These are phyloP conservation scores for Geranomyces variabilis DNA, from an alignment of 192 early-diverging fungal genomes.

Conservation along the genomic window DNA sequence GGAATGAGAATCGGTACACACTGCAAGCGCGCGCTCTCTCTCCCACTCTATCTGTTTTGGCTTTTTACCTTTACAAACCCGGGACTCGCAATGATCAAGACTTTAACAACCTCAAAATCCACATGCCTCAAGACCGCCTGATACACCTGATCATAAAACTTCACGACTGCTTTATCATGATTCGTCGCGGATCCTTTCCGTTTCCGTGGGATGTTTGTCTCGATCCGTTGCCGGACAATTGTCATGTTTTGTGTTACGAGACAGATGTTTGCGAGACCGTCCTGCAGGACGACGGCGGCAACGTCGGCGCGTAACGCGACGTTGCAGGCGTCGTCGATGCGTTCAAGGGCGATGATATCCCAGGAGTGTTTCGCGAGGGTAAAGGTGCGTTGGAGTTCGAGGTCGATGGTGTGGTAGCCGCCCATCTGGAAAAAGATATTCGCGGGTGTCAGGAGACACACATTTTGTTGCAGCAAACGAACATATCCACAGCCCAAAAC, in stretches of 20 bases:
- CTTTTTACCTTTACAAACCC: constrained; percentile 83
- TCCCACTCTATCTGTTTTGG: background rate
- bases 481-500: no score
- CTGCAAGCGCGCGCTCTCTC: background rate
- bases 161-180: constrained; percentile 77
- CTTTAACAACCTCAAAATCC: constrained; percentile 92
- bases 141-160: constrained; percentile 92
- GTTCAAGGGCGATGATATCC: constrained; percentile 91
- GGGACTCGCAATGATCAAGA: constrained; percentile 93
- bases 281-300: constrained; percentile 81
- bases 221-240: constrained; percentile 90
- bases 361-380: constrained; percentile 87
- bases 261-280: constrained; percentile 89
- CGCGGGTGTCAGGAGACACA: no score
- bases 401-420: constrained; percentile 91
- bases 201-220: constrained; percentile 89
- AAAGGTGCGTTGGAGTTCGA: constrained; percentile 88
- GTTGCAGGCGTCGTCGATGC: constrained; percentile 88
- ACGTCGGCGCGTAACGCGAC: constrained; percentile 87
- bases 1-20: background rate
- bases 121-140: constrained; percentile 85
- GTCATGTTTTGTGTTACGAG: constrained; percentile 95
- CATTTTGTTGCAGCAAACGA: no score
- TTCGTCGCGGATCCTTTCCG: constrained; percentile 85
- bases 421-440: constrained; percentile 62